Conservation (phyloP, 108 stramenopile genomes). For the Ochromonas danica region DNA sequence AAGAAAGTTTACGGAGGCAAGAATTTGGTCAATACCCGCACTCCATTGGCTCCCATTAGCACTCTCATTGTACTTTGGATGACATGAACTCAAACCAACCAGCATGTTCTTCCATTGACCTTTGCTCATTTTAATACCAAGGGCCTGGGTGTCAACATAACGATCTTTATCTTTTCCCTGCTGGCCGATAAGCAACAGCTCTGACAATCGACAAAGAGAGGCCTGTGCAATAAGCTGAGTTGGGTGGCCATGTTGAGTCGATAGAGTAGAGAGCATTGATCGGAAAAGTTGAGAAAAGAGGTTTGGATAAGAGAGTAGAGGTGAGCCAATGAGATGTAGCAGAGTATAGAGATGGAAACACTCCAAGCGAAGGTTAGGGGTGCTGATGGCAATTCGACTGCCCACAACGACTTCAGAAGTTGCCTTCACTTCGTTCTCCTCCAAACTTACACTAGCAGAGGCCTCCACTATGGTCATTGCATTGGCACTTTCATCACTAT, state of each 20-base stretch:
- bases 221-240: not conserved
- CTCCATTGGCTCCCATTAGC: not conserved
- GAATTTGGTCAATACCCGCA: not conserved
- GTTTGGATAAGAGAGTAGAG: not conserved
- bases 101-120: not conserved
- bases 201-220: not conserved
- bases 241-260: constrained; percentile 10
- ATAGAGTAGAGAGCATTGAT: not conserved
- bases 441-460: not conserved
- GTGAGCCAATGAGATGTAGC: constrained; percentile 2
- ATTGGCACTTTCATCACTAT: not conserved
- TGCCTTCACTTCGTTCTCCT: not conserved
- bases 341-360: not conserved
- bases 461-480: not conserved
- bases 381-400: constrained; percentile 1
- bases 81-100: not conserved
- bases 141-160: not conserved
- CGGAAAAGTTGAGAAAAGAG: not conserved
- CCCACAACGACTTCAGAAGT: not conserved
- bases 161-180: not conserved
- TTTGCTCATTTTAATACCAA: not conserved
- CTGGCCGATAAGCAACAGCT: not conserved
- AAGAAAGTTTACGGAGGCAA: not conserved
- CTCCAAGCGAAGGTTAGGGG: not conserved
- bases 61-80: not conserved